Evolutionary conservation across 345 rosid genomes (phyloP), one percentile per base, ranked within the genome.

Genomic region (Aquilaria malaccensis): DNA sequence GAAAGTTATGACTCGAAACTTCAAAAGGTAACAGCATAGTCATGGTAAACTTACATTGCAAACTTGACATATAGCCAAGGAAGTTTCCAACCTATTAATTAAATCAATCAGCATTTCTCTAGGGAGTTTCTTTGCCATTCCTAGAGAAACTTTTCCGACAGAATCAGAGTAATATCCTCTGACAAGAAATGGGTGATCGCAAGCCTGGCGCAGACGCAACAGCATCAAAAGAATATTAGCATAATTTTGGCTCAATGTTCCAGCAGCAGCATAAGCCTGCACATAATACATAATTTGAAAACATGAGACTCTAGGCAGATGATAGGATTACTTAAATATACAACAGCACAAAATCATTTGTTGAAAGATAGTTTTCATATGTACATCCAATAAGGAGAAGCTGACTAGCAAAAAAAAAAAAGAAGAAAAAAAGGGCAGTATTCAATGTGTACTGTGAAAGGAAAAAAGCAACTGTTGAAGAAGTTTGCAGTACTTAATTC

Each of bases 191-290:
- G 98, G 98, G 67, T 93, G 97, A 70, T 87, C 97, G 77, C 98
- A 89, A 70, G 98, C 98, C 74, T 89, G 97, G 60, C 98, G 94
- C 46, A 93, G 89, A 62, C 96, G 94, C 76, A 93, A 80, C 76
- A 93, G 97, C 97, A 93, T 76, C 77, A 93, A 74, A 75, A 93
- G 98, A 73, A 93, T 89, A 75, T 83, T 93, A 61, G 97, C 98
- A 80, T 89, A 89, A 79, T 93, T 89, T 73, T 87, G 97, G 33
- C 71, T 89, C 74, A 93, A 79, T 1, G 97, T 93, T 61, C 96
- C 97, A 45, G 98, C 98, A 71, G 86, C 96, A 58, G 89, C 94
- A 85, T 79, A 93, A 14, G 88, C 97, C 98, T 89, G 80, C 58
- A 74, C 49, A 50, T 68, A 56, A 63, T 33, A 33, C 43, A 51